Base-by-base conservation (phyloP, 2,329 filamentous ascomycete genomes). In the Colletotrichum sublineola region DNA sequence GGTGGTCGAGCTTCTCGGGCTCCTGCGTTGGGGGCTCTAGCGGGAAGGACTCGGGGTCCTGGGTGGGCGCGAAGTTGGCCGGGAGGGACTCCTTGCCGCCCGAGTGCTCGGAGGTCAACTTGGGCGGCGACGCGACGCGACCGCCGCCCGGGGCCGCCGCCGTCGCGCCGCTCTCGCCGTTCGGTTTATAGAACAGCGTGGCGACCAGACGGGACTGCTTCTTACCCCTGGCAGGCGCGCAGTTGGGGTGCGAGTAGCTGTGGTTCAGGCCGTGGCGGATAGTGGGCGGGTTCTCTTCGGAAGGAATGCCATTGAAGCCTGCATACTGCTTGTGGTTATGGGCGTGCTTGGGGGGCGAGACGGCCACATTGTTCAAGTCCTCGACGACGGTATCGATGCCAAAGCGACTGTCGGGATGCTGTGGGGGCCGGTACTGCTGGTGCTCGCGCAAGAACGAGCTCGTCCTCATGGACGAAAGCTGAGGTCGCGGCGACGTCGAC, bases 341-440 rank as follows among this genome's bases (percentile, higher is more conserved):
- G 24, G 46, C 18, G 46, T 72, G 60, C 53, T 55, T 64, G 14
- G 83, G 79, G 36, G 82, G 78, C 29, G 80, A 81, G 73, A 84
- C 77, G 52, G 78, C 79, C 44, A 81, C 79, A 40, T 79, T 79
- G 73, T 82, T 81, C 42, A 86, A 77, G 72, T 89, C 87, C 79
- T 92, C 90, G 63, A 92, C 86, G 20, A 92, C 89, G 57, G 89
- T 90, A 78, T 92, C 90, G 76, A 92, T 92, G 74, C 89, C 89
- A 74, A 89, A 89, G 78, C 88, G 86, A 70, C 83, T 84, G 38
- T 90, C 89, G 58, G 86, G 84, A 73, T 84, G 84, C 71, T 82
- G 81, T 14, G 88, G 88, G 40, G 88, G 87, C 61, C 89, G 88
- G 75, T 90, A 90, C 77, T 91, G 88, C 79, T 91, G 89, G 77